Conservation (phyloP, 1,284 basidiomycete genomes). For the Irpex sp. region DNA sequence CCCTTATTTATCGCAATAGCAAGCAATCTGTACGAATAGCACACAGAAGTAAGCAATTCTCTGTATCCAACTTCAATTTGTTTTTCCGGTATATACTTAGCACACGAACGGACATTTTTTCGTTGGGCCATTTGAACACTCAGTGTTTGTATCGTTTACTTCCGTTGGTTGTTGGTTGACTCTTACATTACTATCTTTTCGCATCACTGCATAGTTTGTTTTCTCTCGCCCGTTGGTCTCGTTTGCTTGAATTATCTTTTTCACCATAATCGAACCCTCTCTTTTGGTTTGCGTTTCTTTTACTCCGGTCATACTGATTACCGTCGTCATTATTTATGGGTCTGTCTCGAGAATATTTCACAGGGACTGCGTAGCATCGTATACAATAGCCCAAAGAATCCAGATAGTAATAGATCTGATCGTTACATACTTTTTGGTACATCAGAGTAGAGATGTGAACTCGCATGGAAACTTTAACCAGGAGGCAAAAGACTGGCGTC, state of each 20-base stretch:
- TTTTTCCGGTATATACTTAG: neutral
- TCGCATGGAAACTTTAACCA: conserved; percentile 45
- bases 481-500: conserved; percentile 89
- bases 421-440: conserved; percentile 1
- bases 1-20: neutral
- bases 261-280: neutral
- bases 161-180: neutral
- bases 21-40: neutral
- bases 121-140: neutral
- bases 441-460: neutral
- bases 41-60: neutral
- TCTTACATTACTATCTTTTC: neutral
- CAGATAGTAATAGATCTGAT: neutral
- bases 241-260: neutral
- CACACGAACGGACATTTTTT: conserved; percentile 2
- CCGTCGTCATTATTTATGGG: neutral
- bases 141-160: conserved; percentile 1
- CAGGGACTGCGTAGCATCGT: neutral
- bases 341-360: neutral
- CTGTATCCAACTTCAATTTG: neutral
- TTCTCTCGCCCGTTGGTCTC: neutral
- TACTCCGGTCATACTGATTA: neutral
- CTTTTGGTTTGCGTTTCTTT: neutral
- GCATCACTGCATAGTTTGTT: neutral
- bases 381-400: neutral